Percentiles rank a stretch among this genome's conserved stretches.
phyloP scores from a whole-genome alignment of 2,329 filamentous ascomycete species.

The Aspergillus luchuensis region DNA sequence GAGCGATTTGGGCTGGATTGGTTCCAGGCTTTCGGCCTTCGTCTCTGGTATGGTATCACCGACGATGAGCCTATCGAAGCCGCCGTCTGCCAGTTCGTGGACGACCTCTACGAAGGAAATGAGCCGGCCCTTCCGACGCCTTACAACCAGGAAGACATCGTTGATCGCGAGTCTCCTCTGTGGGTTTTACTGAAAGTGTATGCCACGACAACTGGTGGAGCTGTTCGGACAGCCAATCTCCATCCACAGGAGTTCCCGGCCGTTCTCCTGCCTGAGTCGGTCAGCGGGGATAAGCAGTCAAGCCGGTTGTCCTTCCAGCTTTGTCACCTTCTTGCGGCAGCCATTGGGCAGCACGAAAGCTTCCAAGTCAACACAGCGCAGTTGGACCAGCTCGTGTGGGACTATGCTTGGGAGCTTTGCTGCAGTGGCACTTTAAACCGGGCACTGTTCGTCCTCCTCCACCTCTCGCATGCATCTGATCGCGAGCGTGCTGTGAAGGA shows the following conservation, averaged over 20 bases:
- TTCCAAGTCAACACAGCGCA: slow-evolving; percentile 59
- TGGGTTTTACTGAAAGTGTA: slow-evolving; percentile 87
- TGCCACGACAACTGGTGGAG: slow-evolving; percentile 48
- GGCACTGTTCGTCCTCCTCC: slow-evolving; percentile 75
- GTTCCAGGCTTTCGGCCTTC: slow-evolving; percentile 88
- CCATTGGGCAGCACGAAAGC: slow-evolving; percentile 49
- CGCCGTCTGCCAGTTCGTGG: slow-evolving; percentile 72
- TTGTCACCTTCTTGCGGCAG: slow-evolving; percentile 62
- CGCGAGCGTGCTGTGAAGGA: slow-evolving; percentile 71
- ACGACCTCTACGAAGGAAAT: slow-evolving; percentile 69
- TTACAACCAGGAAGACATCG: slow-evolving; percentile 69
- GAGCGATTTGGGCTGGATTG: slow-evolving; percentile 84
- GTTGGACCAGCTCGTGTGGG: slow-evolving; percentile 66
- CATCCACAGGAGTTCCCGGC: slow-evolving; percentile 59
- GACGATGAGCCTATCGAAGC: slow-evolving; percentile 68
- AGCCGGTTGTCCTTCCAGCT: slow-evolving; percentile 84
- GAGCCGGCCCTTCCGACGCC: slow-evolving; percentile 72
- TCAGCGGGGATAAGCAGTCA: slow-evolving; percentile 73
- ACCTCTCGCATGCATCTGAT: slow-evolving; percentile 65
- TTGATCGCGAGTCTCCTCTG: slow-evolving; percentile 70
- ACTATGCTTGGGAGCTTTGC: slow-evolving; percentile 56
- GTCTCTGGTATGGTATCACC: slow-evolving; percentile 82
- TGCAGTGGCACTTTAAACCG: slow-evolving; percentile 67
- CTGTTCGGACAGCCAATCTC: slow-evolving; percentile 35
- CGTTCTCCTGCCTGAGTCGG: slow-evolving; percentile 73